A percentile compares a stretch with the other conserved stretches of the same genome.
These are phyloP conservation scores for Pseudocercospora crystallina DNA, from an alignment of 2,329 filamentous ascomycete genomes.

Conservation along the genomic window DNA sequence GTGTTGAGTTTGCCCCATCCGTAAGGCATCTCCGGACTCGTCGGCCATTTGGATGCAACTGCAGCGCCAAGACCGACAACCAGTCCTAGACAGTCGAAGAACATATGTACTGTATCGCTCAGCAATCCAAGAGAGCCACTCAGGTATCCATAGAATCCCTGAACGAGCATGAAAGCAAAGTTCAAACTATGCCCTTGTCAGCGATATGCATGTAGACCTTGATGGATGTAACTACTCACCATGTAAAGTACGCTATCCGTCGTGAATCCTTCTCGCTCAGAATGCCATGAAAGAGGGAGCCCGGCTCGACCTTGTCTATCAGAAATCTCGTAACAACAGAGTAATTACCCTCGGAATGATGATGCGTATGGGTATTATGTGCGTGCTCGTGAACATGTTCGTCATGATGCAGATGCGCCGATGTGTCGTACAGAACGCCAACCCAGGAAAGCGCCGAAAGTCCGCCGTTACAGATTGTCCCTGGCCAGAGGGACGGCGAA, in stretches of 20 bases:
- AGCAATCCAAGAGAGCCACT: slow-evolving; percentile 93
- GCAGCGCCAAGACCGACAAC: slow-evolving; percentile 87
- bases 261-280: slow-evolving; percentile 88
- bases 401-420: slow-evolving; percentile 33
- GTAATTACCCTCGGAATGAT: slow-evolving; percentile 48
- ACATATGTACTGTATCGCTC: slow-evolving; percentile 98
- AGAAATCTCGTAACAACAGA: slow-evolving; percentile 73
- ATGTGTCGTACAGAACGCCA: slow-evolving; percentile 44
- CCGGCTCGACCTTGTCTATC: slow-evolving; percentile 66
- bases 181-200: slow-evolving; percentile 66
- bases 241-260: slow-evolving; percentile 96
- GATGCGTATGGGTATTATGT: slow-evolving; percentile 28
- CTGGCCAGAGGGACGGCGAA: slow-evolving; percentile 37
- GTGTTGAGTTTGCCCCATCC: slow-evolving; percentile 97
- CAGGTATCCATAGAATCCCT: slow-evolving; percentile 89
- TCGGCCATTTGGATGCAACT: slow-evolving; percentile 95
- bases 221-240: slow-evolving; percentile 52
- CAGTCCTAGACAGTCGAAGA: slow-evolving; percentile 94
- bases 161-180: slow-evolving; percentile 90
- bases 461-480: slow-evolving; percentile 34
- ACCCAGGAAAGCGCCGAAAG: slow-evolving; percentile 38
- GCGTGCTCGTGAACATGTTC: slow-evolving; percentile 32
- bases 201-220: slow-evolving; percentile 9
- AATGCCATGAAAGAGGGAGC: slow-evolving; percentile 81
- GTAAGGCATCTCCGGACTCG: slow-evolving; percentile 84